Base-by-base conservation (phyloP, 345 rosid genomes). In the Syzygium jambos region DNA sequence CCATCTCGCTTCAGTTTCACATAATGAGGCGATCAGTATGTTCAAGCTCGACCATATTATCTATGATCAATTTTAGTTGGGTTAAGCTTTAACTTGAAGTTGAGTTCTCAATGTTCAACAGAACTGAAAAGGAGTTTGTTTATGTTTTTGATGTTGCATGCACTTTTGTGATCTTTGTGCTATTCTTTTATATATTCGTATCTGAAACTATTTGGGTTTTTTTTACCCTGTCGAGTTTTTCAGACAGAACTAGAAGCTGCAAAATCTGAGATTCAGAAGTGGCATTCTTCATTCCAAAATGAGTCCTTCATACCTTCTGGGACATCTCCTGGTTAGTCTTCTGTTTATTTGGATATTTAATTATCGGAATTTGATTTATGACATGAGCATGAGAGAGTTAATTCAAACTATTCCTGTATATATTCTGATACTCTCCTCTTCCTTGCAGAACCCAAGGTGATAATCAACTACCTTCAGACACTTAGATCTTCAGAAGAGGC, bases 401-500 rank as follows among this genome's bases (percentile, higher is more conserved):
- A 41, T 34, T 73, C 80, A 73, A 17, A 34, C 25, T 73, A 73
- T 34, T 73, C 25, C 12, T 68, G 43, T 68, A 17, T 34, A 30
- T 15, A 9, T 9, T 17, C 25, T 73, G 86, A 56, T 52, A 57
- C 46, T n/a, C 43, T 78, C 29, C 78, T 54, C 49, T 34, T 73
- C 80, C 46, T 89, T 93, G 93, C 90, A 96, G 98, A 96, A 87
- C 99, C 99, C 63, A 93, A 92, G 89, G 87, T 94, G 78, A 89
- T 95, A 86, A 92, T 94, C 89, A 92, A 91, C 87, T 94, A 96
- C 91, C 95, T 98, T 88, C 99, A 95, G 87, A 92, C 94, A 51
- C 89, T 98, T 78, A 96, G 92, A 89, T 94, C 95, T 84, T 98
- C 98, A 4, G 98, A 98, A 90, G 98, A 95, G 90, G 90, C 93